Evolutionary conservation across 2,329 filamentous ascomycete species (phyloP).

Genomic region (Pseudopithomyces maydicus): DNA sequence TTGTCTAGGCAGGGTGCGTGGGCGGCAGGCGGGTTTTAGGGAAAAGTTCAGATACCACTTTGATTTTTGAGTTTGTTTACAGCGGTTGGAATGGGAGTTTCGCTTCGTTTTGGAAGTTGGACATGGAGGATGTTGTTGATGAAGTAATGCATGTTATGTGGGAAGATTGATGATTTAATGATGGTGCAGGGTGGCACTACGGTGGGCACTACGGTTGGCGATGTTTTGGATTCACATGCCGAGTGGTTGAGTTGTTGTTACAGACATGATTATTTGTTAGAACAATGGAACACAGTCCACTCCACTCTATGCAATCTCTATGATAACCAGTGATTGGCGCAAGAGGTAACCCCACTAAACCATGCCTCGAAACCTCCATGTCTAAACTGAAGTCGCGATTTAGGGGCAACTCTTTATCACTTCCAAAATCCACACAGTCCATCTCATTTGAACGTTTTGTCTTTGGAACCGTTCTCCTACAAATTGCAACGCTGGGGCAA

Average conservation of each 20-base stretch:
- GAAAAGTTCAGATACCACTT: conserved; percentile 30
- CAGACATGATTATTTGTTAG: neutral
- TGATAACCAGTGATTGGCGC: neutral
- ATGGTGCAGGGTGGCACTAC: neutral
- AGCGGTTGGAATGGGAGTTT: conserved; percentile 5
- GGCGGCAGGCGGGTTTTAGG: conserved; percentile 7
- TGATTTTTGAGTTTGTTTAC: conserved; percentile 6
- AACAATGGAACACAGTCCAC: neutral
- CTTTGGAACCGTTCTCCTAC: neutral
- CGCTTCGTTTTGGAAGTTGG: neutral
- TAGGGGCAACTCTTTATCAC: too few species aligned
- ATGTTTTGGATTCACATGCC: neutral
- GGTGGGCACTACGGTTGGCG: neutral
- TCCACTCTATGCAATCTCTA: neutral
- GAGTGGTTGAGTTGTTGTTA: neutral
- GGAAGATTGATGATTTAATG: neutral
- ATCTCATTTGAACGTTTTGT: neutral
- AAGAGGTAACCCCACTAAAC: neutral
- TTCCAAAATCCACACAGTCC: neutral
- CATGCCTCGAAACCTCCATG: neutral
- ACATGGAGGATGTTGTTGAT: neutral
- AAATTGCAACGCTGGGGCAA: neutral
- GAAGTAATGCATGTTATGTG: neutral
- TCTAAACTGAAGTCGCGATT: neutral
- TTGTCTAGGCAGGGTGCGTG: conserved; percentile 6